Base-by-base conservation (phyloP, 176 grass and related monocot species). In the Oryza brachyantha region DNA sequence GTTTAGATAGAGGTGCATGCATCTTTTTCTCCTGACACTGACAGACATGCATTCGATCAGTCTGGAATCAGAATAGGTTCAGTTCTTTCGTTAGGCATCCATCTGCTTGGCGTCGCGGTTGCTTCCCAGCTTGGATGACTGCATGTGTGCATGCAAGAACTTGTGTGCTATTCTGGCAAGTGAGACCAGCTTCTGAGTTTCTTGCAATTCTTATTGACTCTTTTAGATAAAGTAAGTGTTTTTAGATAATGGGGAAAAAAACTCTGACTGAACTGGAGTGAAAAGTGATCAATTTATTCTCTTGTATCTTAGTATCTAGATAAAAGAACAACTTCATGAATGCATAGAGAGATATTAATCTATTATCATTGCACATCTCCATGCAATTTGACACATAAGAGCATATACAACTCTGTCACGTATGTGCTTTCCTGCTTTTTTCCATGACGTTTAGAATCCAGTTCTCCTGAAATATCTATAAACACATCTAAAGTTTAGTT, bases 401-500 rank as follows among this genome's bases (percentile, higher is more conserved):
- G 32, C n/a, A 48, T 74, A 36, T 34, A 66, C 70, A 37, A 14
- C 64, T 62, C 58, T 67, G 71, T 42, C 67, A 59, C 54, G 58
- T 42, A 59, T 63, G 37, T 35, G 36, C 37, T 72, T 60, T 17
- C 13, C 67, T 83, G 28, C 79, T 83, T 88, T 24, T 57, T 76
- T 71, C 10, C 22, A 6, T 84, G 81, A 80, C 76, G 41, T 75
- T 2, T 3, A 5, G 86, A 81, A 88, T 84, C 86, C 45, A 84
- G 76, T 84, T 88, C 81, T 50, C 72, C 16, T 21, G 3, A 40
- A 54, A 83, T 45, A 88, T 84, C 70, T 69, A 24, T 32, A 3
- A 75, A 40, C 64, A 27, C 70, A 66, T 59, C 22, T 38, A 37
- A 67, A 31, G 77, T 31, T 52, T 66, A 67, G 79, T 63, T 77